These are phyloP conservation scores for Conoideocrella luteorostrata DNA, from an alignment of 2,329 filamentous ascomycete species.

Conservation along the genomic window DNA sequence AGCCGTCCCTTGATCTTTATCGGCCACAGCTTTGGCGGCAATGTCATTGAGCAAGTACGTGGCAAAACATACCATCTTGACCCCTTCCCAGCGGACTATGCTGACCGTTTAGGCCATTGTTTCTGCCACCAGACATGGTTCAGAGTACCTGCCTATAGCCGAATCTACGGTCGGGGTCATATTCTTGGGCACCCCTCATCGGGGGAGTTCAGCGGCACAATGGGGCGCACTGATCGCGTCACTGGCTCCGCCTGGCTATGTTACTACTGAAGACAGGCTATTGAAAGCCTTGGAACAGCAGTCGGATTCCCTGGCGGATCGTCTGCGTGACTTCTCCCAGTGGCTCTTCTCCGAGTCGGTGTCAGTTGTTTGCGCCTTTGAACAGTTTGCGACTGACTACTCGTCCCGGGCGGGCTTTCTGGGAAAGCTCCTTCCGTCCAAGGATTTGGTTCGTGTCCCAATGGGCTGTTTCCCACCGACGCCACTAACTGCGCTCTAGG, in stretches of 20 bases:
- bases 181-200: constrained; percentile 10
- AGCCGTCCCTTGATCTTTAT: no score
- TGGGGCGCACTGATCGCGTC: constrained; percentile 7
- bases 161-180: constrained; percentile 8
- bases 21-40: no score
- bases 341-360: constrained; percentile 10
- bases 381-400: constrained; percentile 10
- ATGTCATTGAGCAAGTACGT: no score
- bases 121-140: constrained; percentile 5
- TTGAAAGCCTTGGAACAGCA: constrained; percentile 5
- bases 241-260: neutral
- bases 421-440: constrained; percentile 1
- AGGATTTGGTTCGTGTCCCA: constrained; percentile 2
- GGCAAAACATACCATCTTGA: no score
- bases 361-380: constrained; percentile 8
- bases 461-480: neutral
- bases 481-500: neutral
- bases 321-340: constrained; percentile 11
- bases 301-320: constrained; percentile 8
- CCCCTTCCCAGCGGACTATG: no score
- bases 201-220: constrained; percentile 5
- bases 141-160: constrained; percentile 6
- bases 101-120: no score
- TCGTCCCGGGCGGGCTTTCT: constrained; percentile 1
- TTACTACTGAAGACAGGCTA: constrained; percentile 6